A percentile compares a stretch with the other conserved stretches of the same genome.
Evolutionary conservation across 192 early-diverging fungal species (phyloP).

Genomic region (Allomyces macrogynus): DNA sequence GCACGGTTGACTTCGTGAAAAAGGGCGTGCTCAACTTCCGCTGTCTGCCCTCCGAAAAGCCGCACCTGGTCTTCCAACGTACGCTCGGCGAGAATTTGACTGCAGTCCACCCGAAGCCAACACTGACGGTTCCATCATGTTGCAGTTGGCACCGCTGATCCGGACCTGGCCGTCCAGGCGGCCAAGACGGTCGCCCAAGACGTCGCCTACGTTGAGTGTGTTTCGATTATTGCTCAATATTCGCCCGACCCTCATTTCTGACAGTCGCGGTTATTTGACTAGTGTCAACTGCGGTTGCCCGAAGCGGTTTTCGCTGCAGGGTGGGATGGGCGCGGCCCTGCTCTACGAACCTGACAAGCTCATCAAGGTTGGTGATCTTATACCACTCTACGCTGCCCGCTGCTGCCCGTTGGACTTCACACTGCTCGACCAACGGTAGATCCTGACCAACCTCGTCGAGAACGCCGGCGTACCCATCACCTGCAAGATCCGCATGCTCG

Average conservation of each 20-base stretch:
- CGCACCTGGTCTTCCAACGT: constrained; percentile 60
- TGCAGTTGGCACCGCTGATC: constrained; percentile 60
- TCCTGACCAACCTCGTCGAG: constrained; percentile 49
- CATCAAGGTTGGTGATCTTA: constrained; percentile 20
- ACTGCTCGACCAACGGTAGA: constrained; percentile 11
- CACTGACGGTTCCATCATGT: too few relatives aligned
- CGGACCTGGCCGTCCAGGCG: constrained; percentile 66
- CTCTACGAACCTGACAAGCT: constrained; percentile 65
- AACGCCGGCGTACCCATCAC: constrained; percentile 58
- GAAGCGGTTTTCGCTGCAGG: constrained; percentile 80
- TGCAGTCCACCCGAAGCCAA: too few relatives aligned
- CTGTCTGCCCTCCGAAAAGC: constrained; percentile 56
- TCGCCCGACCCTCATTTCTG: constrained; percentile 1
- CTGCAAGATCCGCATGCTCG: constrained; percentile 29
- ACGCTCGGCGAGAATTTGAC: too few relatives aligned
- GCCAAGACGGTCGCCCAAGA: constrained; percentile 36
- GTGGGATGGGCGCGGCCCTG: constrained; percentile 85
- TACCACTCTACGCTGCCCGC: too few relatives aligned
- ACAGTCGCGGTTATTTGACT: constrained; percentile 56
- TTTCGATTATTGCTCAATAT: not conserved
- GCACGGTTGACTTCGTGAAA: constrained; percentile 60
- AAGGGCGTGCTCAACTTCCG: constrained; percentile 40
- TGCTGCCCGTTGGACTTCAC: too few relatives aligned
- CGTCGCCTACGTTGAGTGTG: not conserved
- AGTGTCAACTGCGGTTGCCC: constrained; percentile 96